Base-by-base conservation (phyloP, 805 yeast species). In the Saccharomycopsis guyanensis region DNA sequence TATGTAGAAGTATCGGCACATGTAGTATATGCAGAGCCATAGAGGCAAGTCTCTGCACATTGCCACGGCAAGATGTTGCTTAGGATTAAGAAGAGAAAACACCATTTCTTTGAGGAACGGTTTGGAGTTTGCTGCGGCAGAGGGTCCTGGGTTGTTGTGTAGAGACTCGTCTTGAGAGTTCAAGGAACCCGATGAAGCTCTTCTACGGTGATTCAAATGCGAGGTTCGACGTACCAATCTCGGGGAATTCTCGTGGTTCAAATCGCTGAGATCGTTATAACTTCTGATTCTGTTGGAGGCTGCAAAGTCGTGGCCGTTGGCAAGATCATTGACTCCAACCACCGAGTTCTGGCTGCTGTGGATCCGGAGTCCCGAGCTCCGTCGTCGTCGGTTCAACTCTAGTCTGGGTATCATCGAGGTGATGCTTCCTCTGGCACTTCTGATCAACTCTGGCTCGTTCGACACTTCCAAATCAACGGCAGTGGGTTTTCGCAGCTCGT, bases 11-110 rank as follows among this genome's bases (percentile, higher is more conserved):
- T 70, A 69, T 12, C 47, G 51, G 53, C 54, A 53, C 50, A 65
- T 55, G 13, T 50, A 47, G 22, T 46, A 50, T 13, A 69, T 65
- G 15, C 80, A 68, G 34, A 63, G 68, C 4, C 82, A 62, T 3
- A 88, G 66, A 2, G 94, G 85, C 24, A 86, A 66, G 55, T 86
- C 93, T 40, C 95, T 69, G 54, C 91, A 82, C n/a, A 80, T 63
- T 0, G 93, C 88, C 50, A 86, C 69, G 3, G 82, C 71, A 49
- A 84, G 71, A 59, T 86, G 93, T 56, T 86, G 88, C 51, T 78
- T 72, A 1, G 93, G 85, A 49, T 81, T 81, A 51, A 86, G 66
- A 53, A 86, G 76, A 53, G 76, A 78, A 47, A 86, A 67, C 57
- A 8, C 61, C 57, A 35, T 60, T 57, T 43, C 60, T 53, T 43